Evolutionary conservation across 1,284 basidiomycete species (phyloP).

Genomic region (Boletus smithii): DNA sequence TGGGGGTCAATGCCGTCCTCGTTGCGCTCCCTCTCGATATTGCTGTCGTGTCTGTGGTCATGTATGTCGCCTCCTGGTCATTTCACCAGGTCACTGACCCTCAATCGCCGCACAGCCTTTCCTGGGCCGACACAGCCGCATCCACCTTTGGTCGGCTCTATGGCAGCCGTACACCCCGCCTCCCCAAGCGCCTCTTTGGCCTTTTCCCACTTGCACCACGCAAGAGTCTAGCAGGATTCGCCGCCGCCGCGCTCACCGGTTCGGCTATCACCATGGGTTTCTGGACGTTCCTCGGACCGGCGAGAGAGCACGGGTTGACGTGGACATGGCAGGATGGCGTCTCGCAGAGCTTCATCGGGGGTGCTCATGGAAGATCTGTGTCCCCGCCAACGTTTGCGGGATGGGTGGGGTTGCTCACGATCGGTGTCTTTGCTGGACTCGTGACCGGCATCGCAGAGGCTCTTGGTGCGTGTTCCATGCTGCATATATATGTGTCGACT

Average conservation of each 20-base stretch:
- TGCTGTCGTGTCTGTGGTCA: constrained; percentile 83
- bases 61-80: constrained; percentile 50
- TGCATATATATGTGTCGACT: constrained; percentile 4
- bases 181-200: constrained; percentile 61
- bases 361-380: not conserved
- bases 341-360: constrained; percentile 19
- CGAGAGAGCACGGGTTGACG: constrained; percentile 42
- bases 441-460: constrained; percentile 85
- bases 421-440: constrained; percentile 66
- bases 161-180: constrained; percentile 72
- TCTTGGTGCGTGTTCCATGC: constrained; percentile 54
- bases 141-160: constrained; percentile 90
- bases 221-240: constrained; percentile 88
- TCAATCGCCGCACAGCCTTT: constrained; percentile 58
- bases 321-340: constrained; percentile 57
- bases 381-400: constrained; percentile 35
- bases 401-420: constrained; percentile 52
- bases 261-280: constrained; percentile 71
- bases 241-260: constrained; percentile 80
- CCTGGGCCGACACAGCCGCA: constrained; percentile 96
- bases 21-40: constrained; percentile 82
- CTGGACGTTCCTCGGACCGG: constrained; percentile 65
- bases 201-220: constrained; percentile 73
- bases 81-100: not conserved
- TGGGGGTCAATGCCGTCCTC: constrained; percentile 85